phyloP scores from a whole-genome alignment of 495 filamentous ascomycete species.

The Hypomontagnella monticulosa region DNA sequence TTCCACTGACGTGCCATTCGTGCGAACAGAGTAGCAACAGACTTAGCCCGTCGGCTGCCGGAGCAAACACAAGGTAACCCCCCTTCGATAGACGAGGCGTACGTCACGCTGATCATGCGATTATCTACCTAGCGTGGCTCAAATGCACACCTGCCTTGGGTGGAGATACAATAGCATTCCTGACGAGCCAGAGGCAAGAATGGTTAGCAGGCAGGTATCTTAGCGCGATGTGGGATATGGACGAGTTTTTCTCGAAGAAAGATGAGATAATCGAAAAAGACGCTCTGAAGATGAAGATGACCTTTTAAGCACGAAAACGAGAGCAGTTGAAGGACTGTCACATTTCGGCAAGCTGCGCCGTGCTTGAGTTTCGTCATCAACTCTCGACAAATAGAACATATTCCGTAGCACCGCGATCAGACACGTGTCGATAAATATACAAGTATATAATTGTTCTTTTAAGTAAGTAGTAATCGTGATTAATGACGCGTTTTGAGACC shows the following conservation, averaged over 20 bases:
- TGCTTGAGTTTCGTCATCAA: background rate
- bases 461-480: background rate
- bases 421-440: too few species aligned
- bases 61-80: conserved; percentile 29
- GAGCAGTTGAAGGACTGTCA: too few species aligned
- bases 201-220: conserved; percentile 64
- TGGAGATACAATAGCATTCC: conserved; percentile 58
- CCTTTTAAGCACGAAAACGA: too few species aligned
- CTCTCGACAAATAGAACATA: too few species aligned
- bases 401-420: too few species aligned
- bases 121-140: conserved; percentile 33
- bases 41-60: conserved; percentile 21
- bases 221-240: conserved; percentile 58
- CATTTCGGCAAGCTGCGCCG: too few species aligned
- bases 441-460: background rate
- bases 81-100: too few species aligned
- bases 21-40: conserved; percentile 30
- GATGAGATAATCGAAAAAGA: conserved; percentile 57
- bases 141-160: conserved; percentile 52
- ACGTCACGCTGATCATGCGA: background rate
- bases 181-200: conserved; percentile 55
- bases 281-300: conserved; percentile 56
- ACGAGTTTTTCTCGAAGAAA: conserved; percentile 53
- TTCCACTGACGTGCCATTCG: background rate
- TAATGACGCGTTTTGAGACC: background rate